Evolutionary conservation across 805 yeast species (phyloP).

Genomic region (Zygosaccharomyces lentus): DNA sequence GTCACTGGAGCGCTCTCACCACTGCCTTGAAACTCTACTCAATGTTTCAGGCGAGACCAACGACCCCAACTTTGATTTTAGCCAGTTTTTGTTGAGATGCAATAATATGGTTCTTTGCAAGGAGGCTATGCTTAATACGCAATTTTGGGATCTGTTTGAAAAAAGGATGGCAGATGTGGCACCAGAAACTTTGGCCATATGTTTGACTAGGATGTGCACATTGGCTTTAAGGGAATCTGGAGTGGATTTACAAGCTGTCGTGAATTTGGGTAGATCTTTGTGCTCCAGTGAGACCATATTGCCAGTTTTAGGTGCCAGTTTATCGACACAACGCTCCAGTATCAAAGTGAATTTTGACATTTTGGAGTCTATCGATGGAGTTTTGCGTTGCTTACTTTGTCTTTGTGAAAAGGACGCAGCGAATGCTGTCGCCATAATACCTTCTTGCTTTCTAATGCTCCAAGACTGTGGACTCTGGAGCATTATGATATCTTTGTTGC

Average conservation of each 20-base stretch:
- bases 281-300: conserved; percentile 10
- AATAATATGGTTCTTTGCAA: conserved; percentile 13
- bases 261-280: conserved; percentile 11
- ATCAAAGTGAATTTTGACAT: conserved; percentile 2
- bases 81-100: conserved; percentile 14
- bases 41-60: not conserved
- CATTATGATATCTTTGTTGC: conserved; percentile 13
- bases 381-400: conserved; percentile 7
- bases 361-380: conserved; percentile 9
- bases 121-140: conserved; percentile 6
- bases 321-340: conserved; percentile 5
- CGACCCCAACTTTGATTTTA: conserved; percentile 7
- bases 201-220: conserved; percentile 11
- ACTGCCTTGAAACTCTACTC: conserved; percentile 9
- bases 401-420: conserved; percentile 11
- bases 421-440: conserved; percentile 13
- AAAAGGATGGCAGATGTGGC: conserved; percentile 11
- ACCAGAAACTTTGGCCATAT: conserved; percentile 10
- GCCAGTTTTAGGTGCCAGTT: conserved; percentile 6
- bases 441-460: conserved; percentile 10
- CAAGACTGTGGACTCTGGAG: conserved; percentile 15
- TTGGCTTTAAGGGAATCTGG: conserved; percentile 11
- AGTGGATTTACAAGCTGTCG: conserved; percentile 7
- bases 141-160: conserved; percentile 12
- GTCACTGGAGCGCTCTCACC: conserved; percentile 6